Evolutionary conservation across 192 early-diverging fungal genomes (phyloP).

Genomic region (Mortierella claussenii): DNA sequence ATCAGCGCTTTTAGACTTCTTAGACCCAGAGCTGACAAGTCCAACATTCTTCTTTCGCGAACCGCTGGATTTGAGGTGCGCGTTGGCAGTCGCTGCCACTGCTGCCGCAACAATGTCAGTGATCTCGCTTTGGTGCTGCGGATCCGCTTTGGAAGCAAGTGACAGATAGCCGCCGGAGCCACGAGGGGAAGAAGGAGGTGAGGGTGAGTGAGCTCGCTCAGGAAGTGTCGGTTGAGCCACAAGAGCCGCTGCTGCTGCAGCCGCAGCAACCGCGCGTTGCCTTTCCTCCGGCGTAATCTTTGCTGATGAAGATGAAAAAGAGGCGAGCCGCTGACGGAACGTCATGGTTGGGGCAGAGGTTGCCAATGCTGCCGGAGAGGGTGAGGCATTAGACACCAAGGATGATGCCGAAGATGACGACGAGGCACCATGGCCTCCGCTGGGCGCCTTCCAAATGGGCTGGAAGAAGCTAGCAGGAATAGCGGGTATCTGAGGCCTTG

Average conservation of each 20-base stretch:
- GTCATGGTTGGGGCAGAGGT: constrained; percentile 38
- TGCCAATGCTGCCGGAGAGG: constrained; percentile 10
- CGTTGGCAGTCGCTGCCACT: constrained; percentile 37
- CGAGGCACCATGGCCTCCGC: constrained; percentile 8
- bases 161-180: constrained; percentile 16
- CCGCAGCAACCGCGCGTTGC: constrained; percentile 37
- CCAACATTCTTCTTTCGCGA: constrained; percentile 39
- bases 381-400: not conserved
- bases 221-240: constrained; percentile 27
- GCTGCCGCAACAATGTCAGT: constrained; percentile 49
- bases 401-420: not conserved
- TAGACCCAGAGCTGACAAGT: constrained; percentile 3
- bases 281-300: constrained; percentile 46
- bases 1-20: constrained; percentile 24
- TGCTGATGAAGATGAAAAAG: constrained; percentile 40
- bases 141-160: not conserved
- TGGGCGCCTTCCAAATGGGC: constrained; percentile 35
- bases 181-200: constrained; percentile 41
- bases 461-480: constrained; percentile 52
- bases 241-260: constrained; percentile 35
- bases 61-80: constrained; percentile 29
- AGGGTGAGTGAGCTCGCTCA: constrained; percentile 46
- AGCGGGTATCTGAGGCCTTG: constrained; percentile 45
- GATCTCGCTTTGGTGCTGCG: constrained; percentile 27
- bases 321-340: constrained; percentile 40